phyloP scores from a whole-genome alignment of 2,329 filamentous ascomycete genomes.

The Epichloe gansuensis region DNA sequence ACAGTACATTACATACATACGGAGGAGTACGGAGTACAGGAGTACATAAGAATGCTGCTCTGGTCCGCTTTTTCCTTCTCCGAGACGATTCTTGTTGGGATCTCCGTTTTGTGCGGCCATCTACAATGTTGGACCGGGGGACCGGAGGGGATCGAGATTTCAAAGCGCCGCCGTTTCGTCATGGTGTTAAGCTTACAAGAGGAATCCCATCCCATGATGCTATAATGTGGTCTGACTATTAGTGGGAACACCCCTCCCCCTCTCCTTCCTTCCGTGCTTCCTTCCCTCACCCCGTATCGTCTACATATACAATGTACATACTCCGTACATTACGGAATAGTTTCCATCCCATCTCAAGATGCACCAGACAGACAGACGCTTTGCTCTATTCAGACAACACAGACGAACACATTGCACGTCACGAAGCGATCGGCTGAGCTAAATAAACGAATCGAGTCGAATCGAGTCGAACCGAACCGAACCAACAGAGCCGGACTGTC shows the following conservation, averaged over 20 bases:
- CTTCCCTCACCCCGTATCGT: no score
- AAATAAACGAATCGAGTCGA: no score
- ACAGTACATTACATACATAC: no score
- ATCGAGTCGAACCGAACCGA: no score
- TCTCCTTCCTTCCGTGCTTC: no score
- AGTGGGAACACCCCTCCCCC: background rate
- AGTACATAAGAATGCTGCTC: background rate
- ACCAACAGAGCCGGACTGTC: background rate
- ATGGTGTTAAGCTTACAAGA: background rate
- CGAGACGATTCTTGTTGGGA: background rate
- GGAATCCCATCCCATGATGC: constrained; percentile 4
- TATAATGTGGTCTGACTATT: background rate
- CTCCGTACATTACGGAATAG: no score
- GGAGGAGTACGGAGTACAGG: background rate
- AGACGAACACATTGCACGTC: no score
- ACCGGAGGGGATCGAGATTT: constrained; percentile 8
- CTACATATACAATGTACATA: no score
- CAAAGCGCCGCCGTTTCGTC: background rate
- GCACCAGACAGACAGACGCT: no score
- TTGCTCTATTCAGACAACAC: no score
- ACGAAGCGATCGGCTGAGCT: no score
- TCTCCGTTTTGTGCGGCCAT: constrained; percentile 8
- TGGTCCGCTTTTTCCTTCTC: background rate
- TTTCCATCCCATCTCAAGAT: no score
- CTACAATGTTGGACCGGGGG: background rate